Evolutionary conservation across 108 stramenopile genomes (phyloP).

Genomic region (Hondaea fermentalgiana): DNA sequence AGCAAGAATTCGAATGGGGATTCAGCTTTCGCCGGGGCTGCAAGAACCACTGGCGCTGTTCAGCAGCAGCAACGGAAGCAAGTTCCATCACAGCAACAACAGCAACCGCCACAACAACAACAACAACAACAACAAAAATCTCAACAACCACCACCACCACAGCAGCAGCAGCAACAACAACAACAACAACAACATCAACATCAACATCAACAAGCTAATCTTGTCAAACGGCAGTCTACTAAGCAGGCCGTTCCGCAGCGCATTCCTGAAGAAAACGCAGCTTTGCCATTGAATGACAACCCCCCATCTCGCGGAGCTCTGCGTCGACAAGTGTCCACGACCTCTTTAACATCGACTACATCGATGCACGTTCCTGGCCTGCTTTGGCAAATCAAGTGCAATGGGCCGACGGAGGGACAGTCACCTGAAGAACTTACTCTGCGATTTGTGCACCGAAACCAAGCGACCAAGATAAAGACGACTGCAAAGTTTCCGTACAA

Average conservation of each 20-base stretch:
- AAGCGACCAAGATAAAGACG: constrained; percentile 60
- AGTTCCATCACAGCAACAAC: too few species aligned
- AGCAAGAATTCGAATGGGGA: too few species aligned
- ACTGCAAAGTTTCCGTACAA: constrained; percentile 76
- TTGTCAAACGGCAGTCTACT: too few species aligned
- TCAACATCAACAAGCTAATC: too few species aligned
- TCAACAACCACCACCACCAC: neutral
- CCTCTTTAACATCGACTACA: constrained; percentile 27
- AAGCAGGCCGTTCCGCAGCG: too few species aligned
- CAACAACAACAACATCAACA: too few species aligned
- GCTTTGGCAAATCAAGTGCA: constrained; percentile 50
- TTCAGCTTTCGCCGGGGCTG: neutral
- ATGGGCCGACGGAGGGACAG: constrained; percentile 35
- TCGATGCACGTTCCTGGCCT: constrained; percentile 27
- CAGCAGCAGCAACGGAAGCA: neutral
- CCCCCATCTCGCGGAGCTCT: neutral
- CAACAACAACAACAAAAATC: too few species aligned
- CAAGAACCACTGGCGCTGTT: neutral
- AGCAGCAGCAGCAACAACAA: too few species aligned
- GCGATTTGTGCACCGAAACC: constrained; percentile 51
- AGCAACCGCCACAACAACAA: too few species aligned
- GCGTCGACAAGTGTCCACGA: constrained; percentile 9
- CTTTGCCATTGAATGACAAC: too few species aligned
- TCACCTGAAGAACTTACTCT: constrained; percentile 58
- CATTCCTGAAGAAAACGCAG: too few species aligned